Evolutionary conservation across 768 basidiomycete species (phyloP), one percentile per base, ranked within the genome.

Genomic region (Psilocybe sp.): DNA sequence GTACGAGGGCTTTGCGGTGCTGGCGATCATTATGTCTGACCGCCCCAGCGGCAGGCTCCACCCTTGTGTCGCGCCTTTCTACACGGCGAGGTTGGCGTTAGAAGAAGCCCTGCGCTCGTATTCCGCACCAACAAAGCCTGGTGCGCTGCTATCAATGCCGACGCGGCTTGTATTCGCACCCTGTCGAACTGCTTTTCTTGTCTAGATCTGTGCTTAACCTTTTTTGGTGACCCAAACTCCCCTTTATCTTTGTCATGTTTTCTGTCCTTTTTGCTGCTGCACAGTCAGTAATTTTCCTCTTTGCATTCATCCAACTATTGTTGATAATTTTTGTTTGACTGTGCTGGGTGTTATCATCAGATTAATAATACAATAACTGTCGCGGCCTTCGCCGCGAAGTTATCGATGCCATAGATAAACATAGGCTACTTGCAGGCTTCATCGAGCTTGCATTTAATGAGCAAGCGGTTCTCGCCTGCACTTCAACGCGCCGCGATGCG

Each of bases 1-100:
- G 33, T 98, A 92, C 57, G 80, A 87, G 49, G 95, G 92, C 2
- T 98, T 90, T 61, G 92, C 89, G 0, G 68, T 98, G 0, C 74
- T 99, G 12, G 87, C 90, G 1, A 81, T 95, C 10, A 90, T 92
- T 2, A 89, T 97, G 47, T 56, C 55, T 86, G 89, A 91, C 44
- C 69, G 98, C 12, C 89, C 93, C 0, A 95, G 95, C 10, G 85
- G 87, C 94, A 3, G 95, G 95, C 3, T 85, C 92, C 12, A 92
- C 98, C 59, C 85, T 91, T 54, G 85, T 94, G 34, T 97, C 95
- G 1, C 81, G 97, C 7, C 74, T 97, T 4, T 96, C 94, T 1
- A 98, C 97, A 76, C 84, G 0, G 77, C 80, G 0, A 75, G 79
- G 51, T 73, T 64, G 54, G 71, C 58, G 48, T 64, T 61, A 28